Evolutionary conservation across 495 filamentous ascomycete genomes (phyloP).

Genomic region (Penicillium antarcticum): DNA sequence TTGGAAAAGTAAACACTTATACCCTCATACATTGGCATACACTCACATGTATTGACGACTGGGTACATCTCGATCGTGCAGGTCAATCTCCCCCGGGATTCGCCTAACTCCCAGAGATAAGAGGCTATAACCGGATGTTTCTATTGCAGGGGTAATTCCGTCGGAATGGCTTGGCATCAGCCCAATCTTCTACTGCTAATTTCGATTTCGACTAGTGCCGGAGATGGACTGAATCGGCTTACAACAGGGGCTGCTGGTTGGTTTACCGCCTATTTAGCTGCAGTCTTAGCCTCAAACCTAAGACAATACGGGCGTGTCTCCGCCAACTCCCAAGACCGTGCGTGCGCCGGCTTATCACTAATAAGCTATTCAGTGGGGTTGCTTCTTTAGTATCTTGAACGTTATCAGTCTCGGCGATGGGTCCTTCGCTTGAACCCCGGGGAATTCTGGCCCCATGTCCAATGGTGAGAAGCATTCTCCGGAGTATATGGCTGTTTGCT

Average conservation of each 20-base stretch:
- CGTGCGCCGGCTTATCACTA: conserved; percentile 18
- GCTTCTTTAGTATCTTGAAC: conserved; percentile 1
- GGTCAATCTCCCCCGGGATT: not conserved
- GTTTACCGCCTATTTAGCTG: not conserved
- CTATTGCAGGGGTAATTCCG: not conserved
- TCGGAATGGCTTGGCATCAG: too few relatives aligned
- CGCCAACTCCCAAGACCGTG: not conserved
- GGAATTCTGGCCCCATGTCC: not conserved
- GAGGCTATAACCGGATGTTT: not conserved
- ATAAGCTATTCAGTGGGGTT: conserved; percentile 17
- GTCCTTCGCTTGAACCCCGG: too few relatives aligned
- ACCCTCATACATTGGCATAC: too few relatives aligned
- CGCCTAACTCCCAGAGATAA: not conserved
- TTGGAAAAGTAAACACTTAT: too few relatives aligned
- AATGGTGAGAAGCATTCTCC: too few relatives aligned
- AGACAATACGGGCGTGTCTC: conserved; percentile 4
- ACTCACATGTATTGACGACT: too few relatives aligned
- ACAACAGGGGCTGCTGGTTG: not conserved
- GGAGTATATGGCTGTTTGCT: too few relatives aligned
- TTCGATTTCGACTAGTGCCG: not conserved
- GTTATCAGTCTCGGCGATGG: not conserved
- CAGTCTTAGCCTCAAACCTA: conserved; percentile 1
- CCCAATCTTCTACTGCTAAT: too few relatives aligned
- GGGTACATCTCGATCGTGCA: too few relatives aligned
- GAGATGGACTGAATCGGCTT: not conserved